These are phyloP conservation scores for Didymella exigua DNA, from an alignment of 2,329 filamentous ascomycete genomes.

Conservation along the genomic window DNA sequence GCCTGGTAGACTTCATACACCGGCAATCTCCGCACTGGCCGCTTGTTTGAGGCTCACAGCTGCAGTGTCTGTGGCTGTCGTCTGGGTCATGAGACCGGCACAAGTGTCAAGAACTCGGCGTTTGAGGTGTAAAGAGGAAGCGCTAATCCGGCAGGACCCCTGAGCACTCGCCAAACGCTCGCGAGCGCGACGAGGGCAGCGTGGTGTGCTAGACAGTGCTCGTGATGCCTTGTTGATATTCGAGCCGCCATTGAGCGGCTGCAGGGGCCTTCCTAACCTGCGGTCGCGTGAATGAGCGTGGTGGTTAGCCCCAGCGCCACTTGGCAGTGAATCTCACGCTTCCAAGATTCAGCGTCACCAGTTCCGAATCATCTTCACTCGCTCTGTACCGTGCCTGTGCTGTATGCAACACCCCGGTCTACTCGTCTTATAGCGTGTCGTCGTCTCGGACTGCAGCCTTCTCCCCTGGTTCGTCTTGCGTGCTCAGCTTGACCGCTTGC, in stretches of 20 bases:
- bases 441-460: not conserved
- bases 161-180: constrained; percentile 1
- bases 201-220: not conserved
- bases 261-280: constrained; percentile 7
- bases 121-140: constrained; percentile 8
- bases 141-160: constrained; percentile 6
- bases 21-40: constrained; percentile 10
- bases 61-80: constrained; percentile 4
- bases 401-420: constrained; percentile 5
- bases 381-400: constrained; percentile 6
- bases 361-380: not conserved
- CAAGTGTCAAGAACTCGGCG: constrained; percentile 3
- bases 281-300: constrained; percentile 10
- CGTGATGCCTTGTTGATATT: constrained; percentile 3
- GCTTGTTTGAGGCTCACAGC: constrained; percentile 8
- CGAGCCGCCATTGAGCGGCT: constrained; percentile 9
- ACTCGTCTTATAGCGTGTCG: not conserved
- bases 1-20: not conserved
- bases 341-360: constrained; percentile 8
- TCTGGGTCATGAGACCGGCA: constrained; percentile 16
- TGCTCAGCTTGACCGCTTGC: constrained; percentile 16
- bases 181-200: not conserved
- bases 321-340: constrained; percentile 11
- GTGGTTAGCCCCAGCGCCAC: constrained; percentile 2
- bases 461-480: constrained; percentile 10